Evolutionary conservation across 2,329 filamentous ascomycete genomes (phyloP).

Genomic region (Alternaria arbusti): DNA sequence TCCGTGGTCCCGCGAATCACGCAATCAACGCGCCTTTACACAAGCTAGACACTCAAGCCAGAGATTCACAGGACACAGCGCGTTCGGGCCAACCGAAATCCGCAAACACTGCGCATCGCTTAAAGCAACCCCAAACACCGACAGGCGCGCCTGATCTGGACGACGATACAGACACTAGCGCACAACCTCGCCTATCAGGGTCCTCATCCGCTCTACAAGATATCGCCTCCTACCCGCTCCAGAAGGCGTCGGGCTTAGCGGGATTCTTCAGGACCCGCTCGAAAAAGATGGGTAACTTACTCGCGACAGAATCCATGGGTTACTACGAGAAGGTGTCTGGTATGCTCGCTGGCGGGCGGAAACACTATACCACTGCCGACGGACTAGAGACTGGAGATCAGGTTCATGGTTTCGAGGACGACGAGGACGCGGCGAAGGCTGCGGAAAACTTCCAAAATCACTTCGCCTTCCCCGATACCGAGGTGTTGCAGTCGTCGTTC

Average conservation of each 20-base stretch:
- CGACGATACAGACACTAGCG: constrained; percentile 36
- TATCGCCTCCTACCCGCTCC: constrained; percentile 76
- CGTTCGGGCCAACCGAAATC: constrained; percentile 32
- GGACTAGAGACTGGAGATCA: constrained; percentile 69
- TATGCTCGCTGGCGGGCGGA: constrained; percentile 92
- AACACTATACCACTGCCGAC: constrained; percentile 82
- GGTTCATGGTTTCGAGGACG: constrained; percentile 62
- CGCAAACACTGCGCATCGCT: constrained; percentile 17
- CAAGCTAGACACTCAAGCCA: constrained; percentile 27
- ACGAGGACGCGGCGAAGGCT: constrained; percentile 60
- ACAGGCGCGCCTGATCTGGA: constrained; percentile 26
- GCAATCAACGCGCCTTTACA: constrained; percentile 25
- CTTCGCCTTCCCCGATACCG: constrained; percentile 84
- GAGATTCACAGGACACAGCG: constrained; percentile 48
- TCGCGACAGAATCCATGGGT: constrained; percentile 91
- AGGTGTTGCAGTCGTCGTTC: constrained; percentile 86
- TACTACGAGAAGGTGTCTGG: constrained; percentile 97
- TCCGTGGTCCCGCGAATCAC: constrained; percentile 75
- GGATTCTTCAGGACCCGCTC: constrained; percentile 81
- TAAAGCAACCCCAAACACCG: constrained; percentile 15
- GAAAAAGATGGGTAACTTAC: constrained; percentile 78
- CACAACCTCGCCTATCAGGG: constrained; percentile 42
- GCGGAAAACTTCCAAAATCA: constrained; percentile 80
- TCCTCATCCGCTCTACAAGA: constrained; percentile 64
- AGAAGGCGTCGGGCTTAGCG: constrained; percentile 82